Evolutionary conservation across 1,139 yeast genomes (phyloP).

Genomic region (Debaryomycetaceae sp.): DNA sequence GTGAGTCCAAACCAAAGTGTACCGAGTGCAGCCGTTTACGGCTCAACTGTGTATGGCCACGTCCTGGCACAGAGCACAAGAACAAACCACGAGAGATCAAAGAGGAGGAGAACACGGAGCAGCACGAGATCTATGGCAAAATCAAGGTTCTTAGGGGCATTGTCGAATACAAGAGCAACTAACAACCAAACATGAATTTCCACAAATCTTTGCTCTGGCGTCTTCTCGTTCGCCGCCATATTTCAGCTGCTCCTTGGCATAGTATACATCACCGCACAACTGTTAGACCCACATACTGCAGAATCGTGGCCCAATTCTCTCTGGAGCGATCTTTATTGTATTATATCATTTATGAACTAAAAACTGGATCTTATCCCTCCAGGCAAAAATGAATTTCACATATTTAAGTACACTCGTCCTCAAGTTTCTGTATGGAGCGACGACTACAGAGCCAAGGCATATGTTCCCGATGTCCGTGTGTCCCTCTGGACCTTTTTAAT

Average conservation of each 20-base stretch:
- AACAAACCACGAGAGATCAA: constrained; percentile 48
- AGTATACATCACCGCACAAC: too few species aligned
- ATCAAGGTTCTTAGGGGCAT: constrained; percentile 62
- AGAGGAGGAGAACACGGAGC: constrained; percentile 43
- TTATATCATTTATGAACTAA: background rate
- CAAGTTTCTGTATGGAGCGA: too few species aligned
- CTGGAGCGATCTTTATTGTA: background rate
- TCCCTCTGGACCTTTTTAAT: too few species aligned
- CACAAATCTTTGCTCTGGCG: too few species aligned
- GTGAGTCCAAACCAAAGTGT: constrained; percentile 42
- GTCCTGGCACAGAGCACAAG: constrained; percentile 47
- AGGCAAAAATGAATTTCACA: background rate
- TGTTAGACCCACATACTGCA: too few species aligned
- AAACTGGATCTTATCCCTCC: background rate
- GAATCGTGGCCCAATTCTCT: too few species aligned
- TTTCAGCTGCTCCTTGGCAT: too few species aligned
- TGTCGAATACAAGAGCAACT: constrained; percentile 40
- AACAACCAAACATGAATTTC: background rate
- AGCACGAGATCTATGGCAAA: constrained; percentile 54
- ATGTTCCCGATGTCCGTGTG: too few species aligned
- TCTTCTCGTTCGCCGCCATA: too few species aligned
- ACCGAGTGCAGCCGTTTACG: constrained; percentile 40
- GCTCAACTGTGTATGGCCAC: constrained; percentile 49
- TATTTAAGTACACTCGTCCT: background rate
- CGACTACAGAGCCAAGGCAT: too few species aligned